Evolutionary conservation across 1,284 basidiomycete species (phyloP).

Genomic region (Ustilago hordei): DNA sequence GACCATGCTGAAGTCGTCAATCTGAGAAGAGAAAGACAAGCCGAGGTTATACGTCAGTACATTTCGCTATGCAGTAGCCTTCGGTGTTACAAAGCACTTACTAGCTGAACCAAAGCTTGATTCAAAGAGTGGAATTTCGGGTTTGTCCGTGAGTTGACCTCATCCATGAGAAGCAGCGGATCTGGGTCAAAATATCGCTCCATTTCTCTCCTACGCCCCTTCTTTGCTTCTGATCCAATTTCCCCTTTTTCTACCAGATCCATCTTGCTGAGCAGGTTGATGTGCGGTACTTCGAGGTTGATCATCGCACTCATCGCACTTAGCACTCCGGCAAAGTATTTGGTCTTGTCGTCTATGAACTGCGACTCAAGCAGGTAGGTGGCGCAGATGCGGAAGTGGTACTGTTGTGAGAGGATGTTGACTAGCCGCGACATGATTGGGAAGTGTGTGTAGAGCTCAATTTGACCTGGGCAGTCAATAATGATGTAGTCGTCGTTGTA

Average conservation of each 20-base stretch:
- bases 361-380: slow-evolving; percentile 94
- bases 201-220: slow-evolving; percentile 71
- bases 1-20: slow-evolving; percentile 97
- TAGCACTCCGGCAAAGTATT: slow-evolving; percentile 98
- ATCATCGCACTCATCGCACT: slow-evolving; percentile 99
- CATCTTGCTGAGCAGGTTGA: slow-evolving; percentile 99
- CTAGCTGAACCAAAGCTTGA: slow-evolving; percentile 91
- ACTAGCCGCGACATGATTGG: slow-evolving; percentile 92
- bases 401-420: slow-evolving; percentile 71
- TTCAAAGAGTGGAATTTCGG: slow-evolving; percentile 93
- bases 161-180: slow-evolving; percentile 84
- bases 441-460: slow-evolving; percentile 98
- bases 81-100: slow-evolving; percentile 66
- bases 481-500: slow-evolving; percentile 98
- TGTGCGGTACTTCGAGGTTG: slow-evolving; percentile 93
- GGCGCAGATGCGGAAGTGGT: slow-evolving; percentile 67
- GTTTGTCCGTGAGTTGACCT: slow-evolving; percentile 78
- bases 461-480: slow-evolving; percentile 98
- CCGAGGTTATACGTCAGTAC: background rate
- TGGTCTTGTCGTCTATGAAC: slow-evolving; percentile 81
- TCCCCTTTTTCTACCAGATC: slow-evolving; percentile 84
- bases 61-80: background rate
- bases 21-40: slow-evolving; percentile 73
- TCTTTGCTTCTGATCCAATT: slow-evolving; percentile 71
- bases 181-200: slow-evolving; percentile 93